phyloP scores from a whole-genome alignment of 345 rosid genomes.

The Carallia brachiata region DNA sequence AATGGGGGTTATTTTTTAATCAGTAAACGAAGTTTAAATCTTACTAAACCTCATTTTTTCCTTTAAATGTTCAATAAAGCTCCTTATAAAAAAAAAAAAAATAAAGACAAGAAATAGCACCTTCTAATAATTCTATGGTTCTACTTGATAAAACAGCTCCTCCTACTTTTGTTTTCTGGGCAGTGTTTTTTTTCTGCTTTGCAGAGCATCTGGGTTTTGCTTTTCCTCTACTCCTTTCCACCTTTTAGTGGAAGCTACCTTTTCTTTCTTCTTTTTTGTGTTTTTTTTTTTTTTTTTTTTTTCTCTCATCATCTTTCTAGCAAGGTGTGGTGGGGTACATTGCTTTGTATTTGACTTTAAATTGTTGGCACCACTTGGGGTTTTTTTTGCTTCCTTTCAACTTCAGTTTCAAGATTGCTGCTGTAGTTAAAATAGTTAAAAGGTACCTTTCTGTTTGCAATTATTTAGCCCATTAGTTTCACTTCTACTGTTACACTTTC shows the following conservation, averaged over 20 bases:
- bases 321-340: slow-evolving; percentile 15
- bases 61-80: too few relatives aligned
- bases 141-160: too few relatives aligned
- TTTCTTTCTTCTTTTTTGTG: background rate
- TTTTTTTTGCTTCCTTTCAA: background rate
- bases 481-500: background rate
- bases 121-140: too few relatives aligned
- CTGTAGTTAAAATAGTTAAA: slow-evolving; percentile 1
- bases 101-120: too few relatives aligned
- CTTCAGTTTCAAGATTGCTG: slow-evolving; percentile 6
- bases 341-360: slow-evolving; percentile 23
- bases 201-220: background rate
- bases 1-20: too few relatives aligned
- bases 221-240: background rate
- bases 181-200: background rate
- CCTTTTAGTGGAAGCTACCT: background rate
- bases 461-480: background rate
- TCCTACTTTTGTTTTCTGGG: background rate
- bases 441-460: slow-evolving; percentile 9
- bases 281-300: background rate
- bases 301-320: background rate
- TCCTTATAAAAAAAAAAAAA: background rate
- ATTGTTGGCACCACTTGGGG: background rate
- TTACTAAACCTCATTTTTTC: background rate
- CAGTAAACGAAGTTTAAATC: too few relatives aligned